Conservation (phyloP, 352 stramenopile species). For the Phytopythium aichiense region DNA sequence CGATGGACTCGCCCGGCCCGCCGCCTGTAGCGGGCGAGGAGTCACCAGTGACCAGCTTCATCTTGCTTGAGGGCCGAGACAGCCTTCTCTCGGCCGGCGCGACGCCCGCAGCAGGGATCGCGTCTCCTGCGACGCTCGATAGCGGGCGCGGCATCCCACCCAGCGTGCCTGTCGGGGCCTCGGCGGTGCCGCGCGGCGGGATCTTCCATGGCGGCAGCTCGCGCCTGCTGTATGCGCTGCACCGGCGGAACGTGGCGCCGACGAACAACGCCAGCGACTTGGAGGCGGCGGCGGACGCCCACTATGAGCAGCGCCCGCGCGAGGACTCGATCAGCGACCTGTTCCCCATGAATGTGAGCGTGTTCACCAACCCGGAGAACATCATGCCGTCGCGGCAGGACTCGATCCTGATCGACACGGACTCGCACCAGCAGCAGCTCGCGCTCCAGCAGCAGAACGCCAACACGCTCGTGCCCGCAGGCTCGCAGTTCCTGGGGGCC, state of each 20-base stretch:
- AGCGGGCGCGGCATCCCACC: background rate
- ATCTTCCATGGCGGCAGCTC: constrained; percentile 16
- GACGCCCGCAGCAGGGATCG: background rate
- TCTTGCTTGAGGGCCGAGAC: constrained; percentile 47
- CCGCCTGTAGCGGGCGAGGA: constrained; percentile 4
- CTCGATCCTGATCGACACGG: constrained; percentile 71
- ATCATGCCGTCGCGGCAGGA: constrained; percentile 69
- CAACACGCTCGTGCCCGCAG: constrained; percentile 1
- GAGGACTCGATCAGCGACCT: constrained; percentile 57
- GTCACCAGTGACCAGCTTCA: constrained; percentile 58
- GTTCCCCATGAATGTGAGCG: constrained; percentile 57
- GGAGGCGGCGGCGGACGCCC: constrained; percentile 5
- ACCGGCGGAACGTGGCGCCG: constrained; percentile 15
- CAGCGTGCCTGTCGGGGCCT: background rate
- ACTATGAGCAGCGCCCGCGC: constrained; percentile 7
- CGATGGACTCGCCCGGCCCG: constrained; percentile 8
- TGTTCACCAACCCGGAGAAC: constrained; percentile 74
- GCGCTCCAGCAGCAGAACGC: constrained; percentile 11
- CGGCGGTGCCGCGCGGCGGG: constrained; percentile 5
- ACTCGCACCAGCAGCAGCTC: constrained; percentile 43
- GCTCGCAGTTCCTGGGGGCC: constrained; percentile 4
- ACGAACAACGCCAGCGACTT: constrained; percentile 9
- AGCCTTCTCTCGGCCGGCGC: constrained; percentile 7
- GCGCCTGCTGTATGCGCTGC: constrained; percentile 20
- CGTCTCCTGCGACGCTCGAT: constrained; percentile 3